Conservation (phyloP, 768 basidiomycete genomes). For the Tremella mesenterica region DNA sequence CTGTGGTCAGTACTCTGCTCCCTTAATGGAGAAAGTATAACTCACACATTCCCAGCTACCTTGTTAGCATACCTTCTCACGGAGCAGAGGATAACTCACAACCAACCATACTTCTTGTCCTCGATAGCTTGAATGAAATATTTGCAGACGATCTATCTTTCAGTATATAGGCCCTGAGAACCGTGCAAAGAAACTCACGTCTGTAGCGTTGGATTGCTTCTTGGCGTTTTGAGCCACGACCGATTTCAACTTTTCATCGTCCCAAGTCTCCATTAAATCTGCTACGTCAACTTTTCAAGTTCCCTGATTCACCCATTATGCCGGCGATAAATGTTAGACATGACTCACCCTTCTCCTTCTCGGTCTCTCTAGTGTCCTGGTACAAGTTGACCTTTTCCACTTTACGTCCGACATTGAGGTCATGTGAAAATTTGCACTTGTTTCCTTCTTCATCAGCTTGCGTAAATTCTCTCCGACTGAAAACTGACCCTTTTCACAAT, state of each 20-base stretch:
- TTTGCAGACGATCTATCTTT: constrained; percentile 84
- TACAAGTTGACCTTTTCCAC: constrained; percentile 94
- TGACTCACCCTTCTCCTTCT: constrained; percentile 59
- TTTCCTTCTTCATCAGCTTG: constrained; percentile 25
- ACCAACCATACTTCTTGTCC: constrained; percentile 60
- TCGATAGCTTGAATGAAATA: constrained; percentile 95
- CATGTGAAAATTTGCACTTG: constrained; percentile 92
- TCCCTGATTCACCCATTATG: background rate
- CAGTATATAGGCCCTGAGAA: background rate
- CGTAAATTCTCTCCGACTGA: background rate
- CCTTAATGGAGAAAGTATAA: background rate
- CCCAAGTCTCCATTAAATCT: constrained; percentile 99
- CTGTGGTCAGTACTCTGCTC: background rate
- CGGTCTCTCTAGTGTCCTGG: constrained; percentile 73
- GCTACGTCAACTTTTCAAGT: constrained; percentile 2
- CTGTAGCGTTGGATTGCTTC: constrained; percentile 84
- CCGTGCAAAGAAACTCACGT: constrained; percentile 50
- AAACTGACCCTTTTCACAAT: constrained; percentile 72
- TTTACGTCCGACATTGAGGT: constrained; percentile 77
- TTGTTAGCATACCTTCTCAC: background rate
- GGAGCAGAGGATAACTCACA: constrained; percentile 29
- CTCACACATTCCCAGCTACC: constrained; percentile 46
- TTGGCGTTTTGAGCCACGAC: constrained; percentile 67
- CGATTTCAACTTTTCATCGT: constrained; percentile 81
- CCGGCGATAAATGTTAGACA: background rate